phyloP scores from a whole-genome alignment of 1,284 basidiomycete genomes.

The Lignosus rhinocerotis region DNA sequence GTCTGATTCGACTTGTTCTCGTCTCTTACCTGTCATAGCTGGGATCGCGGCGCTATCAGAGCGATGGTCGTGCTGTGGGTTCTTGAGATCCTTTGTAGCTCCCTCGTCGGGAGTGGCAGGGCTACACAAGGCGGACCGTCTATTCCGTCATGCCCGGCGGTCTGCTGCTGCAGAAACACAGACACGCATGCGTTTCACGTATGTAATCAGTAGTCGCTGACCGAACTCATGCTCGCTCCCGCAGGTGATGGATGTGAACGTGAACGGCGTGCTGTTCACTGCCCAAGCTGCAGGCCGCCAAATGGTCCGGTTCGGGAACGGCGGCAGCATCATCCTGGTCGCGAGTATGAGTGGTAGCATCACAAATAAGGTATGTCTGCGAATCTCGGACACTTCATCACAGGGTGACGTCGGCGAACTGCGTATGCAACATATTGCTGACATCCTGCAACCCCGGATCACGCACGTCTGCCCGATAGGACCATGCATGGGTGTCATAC shows the following conservation, averaged over 20 bases:
- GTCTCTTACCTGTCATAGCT: neutral
- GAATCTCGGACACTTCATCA: neutral
- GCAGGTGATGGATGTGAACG: constrained; percentile 75
- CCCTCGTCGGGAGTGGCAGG: no score
- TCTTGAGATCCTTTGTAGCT: neutral
- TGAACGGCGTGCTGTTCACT: constrained; percentile 75
- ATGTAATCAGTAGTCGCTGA: neutral
- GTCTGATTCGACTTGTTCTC: constrained; percentile 8
- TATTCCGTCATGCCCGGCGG: no score
- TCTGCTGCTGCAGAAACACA: neutral
- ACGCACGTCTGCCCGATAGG: constrained; percentile 38
- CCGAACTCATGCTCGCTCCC: neutral
- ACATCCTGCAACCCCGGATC: neutral
- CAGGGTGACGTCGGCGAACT: neutral
- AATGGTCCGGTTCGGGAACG: constrained; percentile 70
- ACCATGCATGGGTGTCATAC: constrained; percentile 77
- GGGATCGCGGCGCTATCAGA: neutral
- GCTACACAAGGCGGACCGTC: no score
- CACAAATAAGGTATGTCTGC: constrained; percentile 65
- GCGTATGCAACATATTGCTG: neutral
- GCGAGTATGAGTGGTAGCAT: constrained; percentile 88
- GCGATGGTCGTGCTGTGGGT: neutral
- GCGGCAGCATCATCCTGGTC: constrained; percentile 81
- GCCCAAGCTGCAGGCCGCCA: constrained; percentile 79
- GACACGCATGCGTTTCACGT: neutral